Percentiles rank a stretch among this genome's conserved stretches.
phyloP scores from a whole-genome alignment of 345 rosid genomes.

The Xanthoceras sorbifolium region DNA sequence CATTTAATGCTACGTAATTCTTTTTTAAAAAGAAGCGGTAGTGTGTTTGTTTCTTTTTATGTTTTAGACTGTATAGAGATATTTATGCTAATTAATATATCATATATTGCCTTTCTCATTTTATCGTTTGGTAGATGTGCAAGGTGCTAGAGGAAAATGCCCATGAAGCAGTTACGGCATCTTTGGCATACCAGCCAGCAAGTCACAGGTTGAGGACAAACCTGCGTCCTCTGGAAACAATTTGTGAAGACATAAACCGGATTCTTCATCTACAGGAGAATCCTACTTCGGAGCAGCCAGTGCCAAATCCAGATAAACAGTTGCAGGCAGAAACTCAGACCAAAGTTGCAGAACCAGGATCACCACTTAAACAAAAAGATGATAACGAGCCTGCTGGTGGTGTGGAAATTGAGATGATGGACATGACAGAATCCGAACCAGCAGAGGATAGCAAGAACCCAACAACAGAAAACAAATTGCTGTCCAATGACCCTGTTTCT shows the following conservation, averaged over 20 bases:
- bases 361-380: slow-evolving; percentile 13
- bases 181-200: slow-evolving; percentile 29
- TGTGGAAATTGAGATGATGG: slow-evolving; percentile 30
- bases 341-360: slow-evolving; percentile 15
- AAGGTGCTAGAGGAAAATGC: slow-evolving; percentile 52
- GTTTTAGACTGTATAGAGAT: background rate
- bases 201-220: slow-evolving; percentile 51
- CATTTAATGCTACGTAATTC: background rate
- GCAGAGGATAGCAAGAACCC: slow-evolving; percentile 4
- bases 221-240: slow-evolving; percentile 51
- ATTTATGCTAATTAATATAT: background rate
- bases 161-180: slow-evolving; percentile 44
- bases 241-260: slow-evolving; percentile 39
- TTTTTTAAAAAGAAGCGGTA: background rate
- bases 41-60: background rate
- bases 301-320: slow-evolving; percentile 8
- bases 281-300: slow-evolving; percentile 23
- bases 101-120: background rate
- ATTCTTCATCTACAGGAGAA: slow-evolving; percentile 42
- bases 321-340: slow-evolving; percentile 20
- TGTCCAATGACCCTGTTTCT: slow-evolving; percentile 10
- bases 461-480: slow-evolving; percentile 5
- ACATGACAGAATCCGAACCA: slow-evolving; percentile 10
- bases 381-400: slow-evolving; percentile 7
- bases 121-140: slow-evolving; percentile 55